Evolutionary conservation across 495 filamentous ascomycete genomes (phyloP).

Genomic region (Daldinia grandis): DNA sequence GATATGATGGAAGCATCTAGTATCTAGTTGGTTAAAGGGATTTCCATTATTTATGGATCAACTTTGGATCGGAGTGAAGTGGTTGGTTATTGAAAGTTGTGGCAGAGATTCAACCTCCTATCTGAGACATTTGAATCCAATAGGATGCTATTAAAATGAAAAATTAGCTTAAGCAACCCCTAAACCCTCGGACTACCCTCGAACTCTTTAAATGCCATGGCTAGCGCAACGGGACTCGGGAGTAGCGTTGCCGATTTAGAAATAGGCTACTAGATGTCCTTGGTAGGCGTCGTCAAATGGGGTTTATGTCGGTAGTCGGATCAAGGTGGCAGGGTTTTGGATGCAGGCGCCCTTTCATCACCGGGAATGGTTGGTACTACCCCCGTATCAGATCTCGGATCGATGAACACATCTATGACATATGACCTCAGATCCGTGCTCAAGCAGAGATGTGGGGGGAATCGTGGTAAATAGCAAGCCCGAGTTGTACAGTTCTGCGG

Average conservation of each 20-base stretch:
- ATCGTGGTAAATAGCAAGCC: not conserved
- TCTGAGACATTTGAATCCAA: not conserved
- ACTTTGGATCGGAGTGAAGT: too few relatives aligned
- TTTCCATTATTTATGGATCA: too few relatives aligned
- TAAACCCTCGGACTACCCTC: not conserved
- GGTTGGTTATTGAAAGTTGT: not conserved
- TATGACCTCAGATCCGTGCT: conserved; percentile 11
- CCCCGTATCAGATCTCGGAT: conserved; percentile 29
- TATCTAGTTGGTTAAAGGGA: not conserved
- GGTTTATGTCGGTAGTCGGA: conserved; percentile 34
- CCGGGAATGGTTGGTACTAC: conserved; percentile 5
- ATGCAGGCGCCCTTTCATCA: conserved; percentile 30
- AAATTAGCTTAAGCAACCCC: not conserved
- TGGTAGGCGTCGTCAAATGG: not conserved
- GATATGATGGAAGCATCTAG: not conserved
- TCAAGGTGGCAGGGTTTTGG: conserved; percentile 8
- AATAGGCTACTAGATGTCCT: not conserved
- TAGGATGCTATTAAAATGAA: not conserved
- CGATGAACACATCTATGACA: conserved; percentile 17
- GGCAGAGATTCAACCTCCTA: not conserved
- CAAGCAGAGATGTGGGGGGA: not conserved
- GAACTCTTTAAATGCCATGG: not conserved
- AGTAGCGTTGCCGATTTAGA: not conserved
- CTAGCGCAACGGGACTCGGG: not conserved
- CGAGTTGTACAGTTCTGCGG: not conserved